Conservation (phyloP, 305 asterid genomes). For the Andrographis paniculata region DNA sequence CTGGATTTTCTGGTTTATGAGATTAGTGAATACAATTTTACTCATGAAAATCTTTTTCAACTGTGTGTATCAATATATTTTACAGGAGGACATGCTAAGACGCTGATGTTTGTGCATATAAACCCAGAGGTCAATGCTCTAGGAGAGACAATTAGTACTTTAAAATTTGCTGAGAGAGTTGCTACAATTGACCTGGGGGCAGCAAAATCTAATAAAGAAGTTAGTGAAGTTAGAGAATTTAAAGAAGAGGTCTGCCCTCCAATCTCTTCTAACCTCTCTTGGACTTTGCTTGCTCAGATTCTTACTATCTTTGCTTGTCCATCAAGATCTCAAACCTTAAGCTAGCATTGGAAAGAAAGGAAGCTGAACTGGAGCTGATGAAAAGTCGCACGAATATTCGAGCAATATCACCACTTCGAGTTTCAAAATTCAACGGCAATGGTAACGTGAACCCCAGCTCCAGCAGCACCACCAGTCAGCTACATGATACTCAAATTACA, state of each 20-base stretch:
- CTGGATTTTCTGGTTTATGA: constrained; percentile 1
- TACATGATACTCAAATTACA: constrained; percentile 35
- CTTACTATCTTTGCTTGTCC: constrained; percentile 18
- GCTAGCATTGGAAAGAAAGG: constrained; percentile 68
- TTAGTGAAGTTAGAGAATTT: constrained; percentile 60
- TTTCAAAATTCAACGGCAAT: constrained; percentile 34
- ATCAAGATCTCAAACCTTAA: constrained; percentile 78
- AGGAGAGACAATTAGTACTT: constrained; percentile 84
- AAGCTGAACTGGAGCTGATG: constrained; percentile 70
- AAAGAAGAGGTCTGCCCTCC: constrained; percentile 66
- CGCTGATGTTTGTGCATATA: constrained; percentile 88
- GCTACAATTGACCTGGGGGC: constrained; percentile 83
- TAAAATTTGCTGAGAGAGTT: constrained; percentile 92
- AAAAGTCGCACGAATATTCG: constrained; percentile 43
- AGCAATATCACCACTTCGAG: constrained; percentile 67
- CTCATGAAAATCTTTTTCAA: neutral
- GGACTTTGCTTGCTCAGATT: constrained; percentile 15
- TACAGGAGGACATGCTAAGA: constrained; percentile 90
- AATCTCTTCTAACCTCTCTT: constrained; percentile 16
- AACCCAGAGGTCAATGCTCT: constrained; percentile 72
- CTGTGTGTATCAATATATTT: neutral
- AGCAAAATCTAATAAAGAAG: constrained; percentile 76
- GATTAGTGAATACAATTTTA: neutral
- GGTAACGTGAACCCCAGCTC: constrained; percentile 43
- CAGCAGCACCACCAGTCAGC: constrained; percentile 41